Evolutionary conservation across 306 rosid species (phyloP).

Genomic region (Herpetospermum pedunculosum): DNA sequence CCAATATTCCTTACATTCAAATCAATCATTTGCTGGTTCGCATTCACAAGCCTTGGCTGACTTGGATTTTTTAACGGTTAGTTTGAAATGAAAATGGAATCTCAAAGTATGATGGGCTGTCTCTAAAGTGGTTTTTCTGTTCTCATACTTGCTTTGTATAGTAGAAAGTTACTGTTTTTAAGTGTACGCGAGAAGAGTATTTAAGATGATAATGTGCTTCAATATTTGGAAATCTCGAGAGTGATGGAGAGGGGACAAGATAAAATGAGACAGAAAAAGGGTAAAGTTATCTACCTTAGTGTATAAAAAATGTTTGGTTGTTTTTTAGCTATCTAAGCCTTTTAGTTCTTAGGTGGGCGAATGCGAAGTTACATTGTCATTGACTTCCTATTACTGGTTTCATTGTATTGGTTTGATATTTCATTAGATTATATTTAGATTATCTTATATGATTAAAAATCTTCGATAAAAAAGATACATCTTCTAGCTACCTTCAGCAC

Average conservation of each 20-base stretch:
- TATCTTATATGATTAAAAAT: not conserved
- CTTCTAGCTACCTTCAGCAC: not conserved
- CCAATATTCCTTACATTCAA: not conserved
- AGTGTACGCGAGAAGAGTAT: not conserved
- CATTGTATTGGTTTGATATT: not conserved
- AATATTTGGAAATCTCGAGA: not conserved
- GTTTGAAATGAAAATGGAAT: not conserved
- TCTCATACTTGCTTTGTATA: not conserved
- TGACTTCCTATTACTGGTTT: not conserved
- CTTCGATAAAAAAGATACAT: not conserved
- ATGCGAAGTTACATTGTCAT: not conserved
- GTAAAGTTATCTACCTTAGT: not conserved
- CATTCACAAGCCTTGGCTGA: not conserved
- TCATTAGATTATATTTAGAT: not conserved
- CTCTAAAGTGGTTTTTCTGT: not conserved
- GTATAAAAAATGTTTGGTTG: not conserved
- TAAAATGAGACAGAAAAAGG: not conserved
- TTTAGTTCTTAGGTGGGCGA: not conserved
- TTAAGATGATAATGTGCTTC: not conserved
- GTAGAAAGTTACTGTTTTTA: not conserved
- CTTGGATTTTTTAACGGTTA: not conserved
- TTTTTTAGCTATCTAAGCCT: not conserved
- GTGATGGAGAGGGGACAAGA: not conserved
- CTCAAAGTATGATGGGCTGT: not conserved
- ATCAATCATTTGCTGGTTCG: not conserved